These are phyloP conservation scores for Arachis stenosperma DNA, from an alignment of 306 rosid genomes.

Conservation along the genomic window DNA sequence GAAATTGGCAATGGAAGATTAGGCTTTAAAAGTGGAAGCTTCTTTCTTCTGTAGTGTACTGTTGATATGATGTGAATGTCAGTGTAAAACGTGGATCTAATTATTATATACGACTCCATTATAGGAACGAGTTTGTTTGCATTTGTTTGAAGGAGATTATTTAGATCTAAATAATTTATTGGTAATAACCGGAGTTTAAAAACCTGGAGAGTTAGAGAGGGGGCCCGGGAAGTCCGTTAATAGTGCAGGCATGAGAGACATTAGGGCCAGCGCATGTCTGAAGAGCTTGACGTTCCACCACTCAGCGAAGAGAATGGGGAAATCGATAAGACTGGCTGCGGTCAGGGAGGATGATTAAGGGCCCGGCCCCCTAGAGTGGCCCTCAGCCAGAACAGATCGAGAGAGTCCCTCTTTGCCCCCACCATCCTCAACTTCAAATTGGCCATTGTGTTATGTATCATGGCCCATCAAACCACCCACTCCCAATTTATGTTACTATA, in stretches of 20 bases:
- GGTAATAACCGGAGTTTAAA: too few species aligned
- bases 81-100: too few species aligned
- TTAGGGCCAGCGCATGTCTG: conserved; percentile 71
- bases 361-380: conserved; percentile 62
- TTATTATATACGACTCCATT: too few species aligned
- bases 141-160: too few species aligned
- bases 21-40: conserved; percentile 46
- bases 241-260: conserved; percentile 75
- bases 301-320: conserved; percentile 72
- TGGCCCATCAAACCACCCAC: conserved; percentile 82
- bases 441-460: conserved; percentile 52
- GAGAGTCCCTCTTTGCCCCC: too few species aligned
- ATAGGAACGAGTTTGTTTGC: too few species aligned
- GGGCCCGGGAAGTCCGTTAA: conserved; percentile 78
- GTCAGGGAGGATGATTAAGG: conserved; percentile 63
- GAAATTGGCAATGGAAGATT: conserved; percentile 59
- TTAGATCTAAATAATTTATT: too few species aligned
- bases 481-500: conserved; percentile 51
- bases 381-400: conserved; percentile 23
- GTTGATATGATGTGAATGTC: too few species aligned
- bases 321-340: conserved; percentile 62
- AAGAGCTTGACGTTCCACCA: conserved; percentile 84
- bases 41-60: not conserved
- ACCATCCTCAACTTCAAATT: too few species aligned
- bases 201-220: conserved; percentile 64